Evolutionary conservation across 805 yeast genomes (phyloP).

Genomic region (Candida incommunis): DNA sequence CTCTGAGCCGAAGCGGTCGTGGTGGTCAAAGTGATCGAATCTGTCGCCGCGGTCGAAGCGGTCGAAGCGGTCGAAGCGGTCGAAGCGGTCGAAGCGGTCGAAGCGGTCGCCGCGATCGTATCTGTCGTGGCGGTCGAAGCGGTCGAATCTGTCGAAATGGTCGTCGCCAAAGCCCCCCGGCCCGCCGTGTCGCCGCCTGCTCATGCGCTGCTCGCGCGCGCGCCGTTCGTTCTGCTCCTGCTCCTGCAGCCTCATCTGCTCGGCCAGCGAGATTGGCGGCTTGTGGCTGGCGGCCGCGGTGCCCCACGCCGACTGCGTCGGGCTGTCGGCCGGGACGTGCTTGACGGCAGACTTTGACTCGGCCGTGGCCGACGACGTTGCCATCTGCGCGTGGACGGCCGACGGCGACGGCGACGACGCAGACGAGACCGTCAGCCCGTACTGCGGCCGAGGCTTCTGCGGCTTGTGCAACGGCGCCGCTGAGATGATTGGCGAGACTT

Average conservation of each 20-base stretch:
- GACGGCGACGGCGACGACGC: conserved; percentile 1
- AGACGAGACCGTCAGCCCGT: neutral
- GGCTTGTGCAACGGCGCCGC: neutral
- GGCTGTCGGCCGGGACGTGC: neutral
- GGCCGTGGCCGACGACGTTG: neutral
- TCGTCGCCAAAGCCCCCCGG: neutral
- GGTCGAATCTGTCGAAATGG: neutral
- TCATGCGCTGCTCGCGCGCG: neutral
- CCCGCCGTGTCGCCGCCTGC: neutral
- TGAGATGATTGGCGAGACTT: neutral
- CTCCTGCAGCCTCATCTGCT: neutral
- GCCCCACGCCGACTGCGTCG: neutral
- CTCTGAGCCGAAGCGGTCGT: neutral
- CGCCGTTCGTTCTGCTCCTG: neutral
- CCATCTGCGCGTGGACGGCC: neutral
- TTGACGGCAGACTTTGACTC: neutral
- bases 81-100: neutral
- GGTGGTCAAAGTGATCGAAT: neutral
- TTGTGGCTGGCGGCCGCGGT: neutral
- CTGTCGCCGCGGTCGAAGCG: neutral
- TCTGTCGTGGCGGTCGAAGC: neutral
- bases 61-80: neutral
- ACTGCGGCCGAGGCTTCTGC: neutral
- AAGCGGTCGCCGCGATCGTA: neutral
- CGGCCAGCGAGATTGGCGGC: neutral